phyloP scores from a whole-genome alignment of 352 stramenopile species.

The Phytophthora podocarpi region DNA sequence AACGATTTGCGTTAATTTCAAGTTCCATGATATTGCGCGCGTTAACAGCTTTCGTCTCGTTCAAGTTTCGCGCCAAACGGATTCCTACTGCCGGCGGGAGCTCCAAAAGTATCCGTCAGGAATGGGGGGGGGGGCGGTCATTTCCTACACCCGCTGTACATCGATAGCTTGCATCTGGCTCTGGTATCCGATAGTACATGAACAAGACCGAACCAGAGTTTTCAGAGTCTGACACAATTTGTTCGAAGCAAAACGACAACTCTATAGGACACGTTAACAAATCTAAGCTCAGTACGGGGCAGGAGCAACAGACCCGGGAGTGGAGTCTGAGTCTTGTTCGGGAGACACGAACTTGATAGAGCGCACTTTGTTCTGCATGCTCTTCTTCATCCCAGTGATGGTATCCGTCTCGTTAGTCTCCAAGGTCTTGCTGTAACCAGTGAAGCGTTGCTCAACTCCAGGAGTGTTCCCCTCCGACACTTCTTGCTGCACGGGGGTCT shows the following conservation, averaged over 20 bases:
- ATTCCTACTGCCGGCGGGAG: no score
- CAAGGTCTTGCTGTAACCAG: slow-evolving; percentile 37
- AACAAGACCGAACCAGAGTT: no score
- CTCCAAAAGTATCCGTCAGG: no score
- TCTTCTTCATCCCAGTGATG: slow-evolving; percentile 22
- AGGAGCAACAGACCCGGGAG: slow-evolving; percentile 25
- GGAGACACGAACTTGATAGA: slow-evolving; percentile 30
- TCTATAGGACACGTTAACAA: slow-evolving; percentile 1
- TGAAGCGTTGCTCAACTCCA: slow-evolving; percentile 32
- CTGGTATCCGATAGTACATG: no score
- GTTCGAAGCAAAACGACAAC: neutral
- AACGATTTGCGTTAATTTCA: no score
- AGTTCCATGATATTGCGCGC: no score
- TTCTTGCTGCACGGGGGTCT: neutral
- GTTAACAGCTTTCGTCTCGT: no score
- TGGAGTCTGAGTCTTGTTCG: slow-evolving; percentile 14
- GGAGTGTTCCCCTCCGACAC: slow-evolving; percentile 3
- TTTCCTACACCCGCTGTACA: no score
- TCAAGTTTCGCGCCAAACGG: no score
- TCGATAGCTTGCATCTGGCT: no score
- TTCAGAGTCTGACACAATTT: no score
- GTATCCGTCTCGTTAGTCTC: slow-evolving; percentile 5
- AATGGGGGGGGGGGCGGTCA: no score
- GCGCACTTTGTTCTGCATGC: slow-evolving; percentile 29
- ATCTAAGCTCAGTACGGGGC: slow-evolving; percentile 21